Conservation (phyloP, 1,284 basidiomycete species). For the Ustilago vetiveriae region DNA sequence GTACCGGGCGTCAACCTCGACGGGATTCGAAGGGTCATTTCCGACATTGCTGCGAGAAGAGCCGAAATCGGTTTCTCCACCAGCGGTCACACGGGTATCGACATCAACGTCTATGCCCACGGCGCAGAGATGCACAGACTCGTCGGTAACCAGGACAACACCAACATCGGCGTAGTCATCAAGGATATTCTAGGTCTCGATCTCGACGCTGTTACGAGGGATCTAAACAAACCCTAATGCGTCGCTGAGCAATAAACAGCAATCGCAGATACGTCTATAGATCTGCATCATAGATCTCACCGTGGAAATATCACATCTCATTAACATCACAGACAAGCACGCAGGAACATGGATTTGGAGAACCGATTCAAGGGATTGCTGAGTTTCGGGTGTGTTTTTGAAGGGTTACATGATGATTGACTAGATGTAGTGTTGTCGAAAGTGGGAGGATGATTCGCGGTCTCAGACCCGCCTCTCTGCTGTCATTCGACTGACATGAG, state of each 20-base stretch:
- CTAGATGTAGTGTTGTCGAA: constrained; percentile 4
- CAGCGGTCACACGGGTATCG: constrained; percentile 68
- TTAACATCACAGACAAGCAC: not conserved
- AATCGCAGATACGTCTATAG: too few species aligned
- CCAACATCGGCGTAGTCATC: constrained; percentile 62
- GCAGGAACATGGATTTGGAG: not conserved
- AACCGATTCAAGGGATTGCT: constrained; percentile 29
- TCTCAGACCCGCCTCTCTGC: not conserved
- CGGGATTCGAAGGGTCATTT: constrained; percentile 39
- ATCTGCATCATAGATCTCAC: too few species aligned
- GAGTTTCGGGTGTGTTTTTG: constrained; percentile 5
- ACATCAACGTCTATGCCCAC: constrained; percentile 68
- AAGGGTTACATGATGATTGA: constrained; percentile 9
- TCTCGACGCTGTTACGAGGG: constrained; percentile 49
- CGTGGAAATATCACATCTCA: too few species aligned
- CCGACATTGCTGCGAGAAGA: constrained; percentile 52
- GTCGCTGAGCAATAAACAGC: too few species aligned
- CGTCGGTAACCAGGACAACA: constrained; percentile 68
- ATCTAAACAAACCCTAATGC: constrained; percentile 23
- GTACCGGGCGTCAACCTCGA: constrained; percentile 41
- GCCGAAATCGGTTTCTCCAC: constrained; percentile 68
- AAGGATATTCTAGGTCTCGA: constrained; percentile 48
- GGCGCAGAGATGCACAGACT: constrained; percentile 56
- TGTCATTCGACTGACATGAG: not conserved
- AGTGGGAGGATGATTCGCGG: not conserved